Evolutionary conservation across 2,329 filamentous ascomycete genomes (phyloP), one percentile per base, ranked within the genome.

Genomic region (Rhynchosporium secalis): DNA sequence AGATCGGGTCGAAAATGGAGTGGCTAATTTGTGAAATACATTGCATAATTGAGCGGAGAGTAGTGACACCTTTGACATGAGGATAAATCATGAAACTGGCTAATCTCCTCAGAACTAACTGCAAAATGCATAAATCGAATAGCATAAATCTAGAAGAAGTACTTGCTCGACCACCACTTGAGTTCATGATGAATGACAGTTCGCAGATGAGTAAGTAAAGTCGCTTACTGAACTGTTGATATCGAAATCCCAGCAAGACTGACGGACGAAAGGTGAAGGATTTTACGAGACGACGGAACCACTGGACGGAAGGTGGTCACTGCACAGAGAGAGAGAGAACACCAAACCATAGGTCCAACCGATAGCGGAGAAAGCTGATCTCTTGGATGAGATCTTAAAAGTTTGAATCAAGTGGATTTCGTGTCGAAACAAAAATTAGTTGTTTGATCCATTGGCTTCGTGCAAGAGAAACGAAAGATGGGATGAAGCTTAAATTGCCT

Each of bases 41-140:
- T 36, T 36, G 6, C 9, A 5, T 36, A 36, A 10, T 10, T 36
- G 33, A 10, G 33, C 5, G 33, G 33, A 5, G 9, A 36, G 33
- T 36, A 6, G 12, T 28, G 55, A 33, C 43, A 41, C 55, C 46
- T 47, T 20, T 47, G 55, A 57, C 55, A 47, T 26, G 41, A 33
- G 28, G 48, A 40, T 46, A 57, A 47, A 31, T 46, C 12, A 47
- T 57, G 55, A 47, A 57, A 47, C 41, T 12, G 3, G 5, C 12
- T 13, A 20, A 43, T 41, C 20, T 8, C 41, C 13, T 26, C 41
- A 31, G 10, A 6, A 15, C 15, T 33, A n/a, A 26, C n/a, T 28
- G 43, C 8, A 57, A 46, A 47, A 57, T 57, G 55, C 52, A 55
- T 26, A 41, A 40, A 8, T 20, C 28, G 7, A 20, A 55, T 9